phyloP scores from a whole-genome alignment of 176 grass and related monocot species.

The Oryza meridionalis region DNA sequence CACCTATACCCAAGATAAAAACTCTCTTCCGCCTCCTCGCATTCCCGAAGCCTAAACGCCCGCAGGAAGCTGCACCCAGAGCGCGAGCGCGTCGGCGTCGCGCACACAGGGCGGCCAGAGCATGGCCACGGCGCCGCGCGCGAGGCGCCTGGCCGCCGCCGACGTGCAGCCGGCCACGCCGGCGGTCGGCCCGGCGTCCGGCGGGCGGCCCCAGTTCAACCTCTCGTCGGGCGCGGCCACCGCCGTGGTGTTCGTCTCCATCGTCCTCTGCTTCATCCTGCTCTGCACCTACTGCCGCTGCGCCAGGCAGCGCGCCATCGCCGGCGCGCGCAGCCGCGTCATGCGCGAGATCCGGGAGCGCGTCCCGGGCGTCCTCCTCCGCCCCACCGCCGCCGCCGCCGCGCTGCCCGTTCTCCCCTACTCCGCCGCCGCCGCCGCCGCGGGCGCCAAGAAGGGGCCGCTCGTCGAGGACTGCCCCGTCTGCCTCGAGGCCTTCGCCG shows the following conservation, averaged over 20 bases:
- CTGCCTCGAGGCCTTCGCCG: constrained; percentile 62
- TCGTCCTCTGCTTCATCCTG: constrained; percentile 62
- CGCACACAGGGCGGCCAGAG: not conserved
- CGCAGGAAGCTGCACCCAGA: not conserved
- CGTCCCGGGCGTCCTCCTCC: constrained; percentile 36
- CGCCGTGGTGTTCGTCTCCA: constrained; percentile 60
- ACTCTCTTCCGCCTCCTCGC: not conserved
- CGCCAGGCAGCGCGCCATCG: constrained; percentile 49
- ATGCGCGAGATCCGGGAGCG: constrained; percentile 31
- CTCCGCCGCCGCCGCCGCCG: not conserved
- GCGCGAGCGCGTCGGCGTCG: no score
- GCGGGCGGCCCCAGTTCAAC: constrained; percentile 42
- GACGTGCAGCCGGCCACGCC: constrained; percentile 11
- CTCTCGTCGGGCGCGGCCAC: constrained; percentile 50
- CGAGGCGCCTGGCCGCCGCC: constrained; percentile 36
- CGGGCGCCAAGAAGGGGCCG: constrained; percentile 23
- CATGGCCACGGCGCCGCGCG: constrained; percentile 31
- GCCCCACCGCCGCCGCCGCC: not conserved
- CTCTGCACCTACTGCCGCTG: constrained; percentile 73
- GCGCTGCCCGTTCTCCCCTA: constrained; percentile 52
- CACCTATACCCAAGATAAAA: not conserved
- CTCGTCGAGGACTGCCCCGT: constrained; percentile 61
- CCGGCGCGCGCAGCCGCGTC: constrained; percentile 40
- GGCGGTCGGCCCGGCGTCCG: constrained; percentile 3
- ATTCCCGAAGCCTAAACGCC: not conserved